Percentiles rank a stretch among this genome's conserved stretches.
Evolutionary conservation across 2,329 filamentous ascomycete species (phyloP).

Genomic region (Amphichorda felina): DNA sequence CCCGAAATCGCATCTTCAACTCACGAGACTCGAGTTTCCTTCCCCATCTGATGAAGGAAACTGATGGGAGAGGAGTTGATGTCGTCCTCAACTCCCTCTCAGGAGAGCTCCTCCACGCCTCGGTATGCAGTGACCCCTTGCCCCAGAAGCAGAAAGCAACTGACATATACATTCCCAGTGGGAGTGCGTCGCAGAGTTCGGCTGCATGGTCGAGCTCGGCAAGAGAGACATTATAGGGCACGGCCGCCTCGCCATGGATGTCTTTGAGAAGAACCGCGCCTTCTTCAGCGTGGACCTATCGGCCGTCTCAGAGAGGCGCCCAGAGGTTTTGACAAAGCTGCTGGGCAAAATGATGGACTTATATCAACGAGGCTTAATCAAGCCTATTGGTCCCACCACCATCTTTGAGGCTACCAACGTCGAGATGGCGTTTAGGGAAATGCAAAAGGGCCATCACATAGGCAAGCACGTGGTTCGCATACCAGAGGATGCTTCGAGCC

Average conservation of each 20-base stretch:
- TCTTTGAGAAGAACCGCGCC: constrained; percentile 24
- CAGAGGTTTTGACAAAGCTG: neutral
- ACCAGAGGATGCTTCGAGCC: constrained; percentile 2
- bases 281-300: constrained; percentile 21
- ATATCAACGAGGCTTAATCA: neutral
- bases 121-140: too few relatives aligned
- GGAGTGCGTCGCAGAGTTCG: constrained; percentile 18
- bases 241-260: constrained; percentile 2
- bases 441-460: constrained; percentile 10
- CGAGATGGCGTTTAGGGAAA: constrained; percentile 7
- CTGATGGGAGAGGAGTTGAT: constrained; percentile 15
- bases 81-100: constrained; percentile 16
- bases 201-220: constrained; percentile 21
- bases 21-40: constrained; percentile 12
- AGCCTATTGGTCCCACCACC: neutral
- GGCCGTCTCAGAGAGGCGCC: neutral
- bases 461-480: constrained; percentile 8
- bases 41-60: constrained; percentile 9
- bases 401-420: constrained; percentile 6
- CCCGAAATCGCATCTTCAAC: constrained; percentile 15
- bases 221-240: constrained; percentile 6
- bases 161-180: too few relatives aligned
- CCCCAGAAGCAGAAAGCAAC: too few relatives aligned
- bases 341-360: neutral
- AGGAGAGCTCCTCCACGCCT: constrained; percentile 15